phyloP scores from a whole-genome alignment of 805 yeast genomes.

The Ogataea pini region DNA sequence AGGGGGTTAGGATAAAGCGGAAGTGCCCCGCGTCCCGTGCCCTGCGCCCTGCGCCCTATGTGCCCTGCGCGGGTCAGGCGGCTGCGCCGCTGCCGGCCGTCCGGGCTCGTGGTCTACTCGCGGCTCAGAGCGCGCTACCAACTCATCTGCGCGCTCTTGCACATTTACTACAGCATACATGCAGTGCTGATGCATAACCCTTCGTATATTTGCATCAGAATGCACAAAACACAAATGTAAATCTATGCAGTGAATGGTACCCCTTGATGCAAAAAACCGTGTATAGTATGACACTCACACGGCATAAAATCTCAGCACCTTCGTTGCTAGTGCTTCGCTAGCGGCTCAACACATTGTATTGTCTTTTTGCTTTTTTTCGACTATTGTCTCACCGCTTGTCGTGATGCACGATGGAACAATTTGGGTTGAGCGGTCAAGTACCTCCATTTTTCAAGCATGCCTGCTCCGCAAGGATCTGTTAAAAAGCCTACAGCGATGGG shows the following conservation, averaged over 20 bases:
- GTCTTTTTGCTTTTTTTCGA: background rate
- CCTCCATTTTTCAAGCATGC: conserved; percentile 4
- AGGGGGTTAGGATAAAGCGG: too few species aligned
- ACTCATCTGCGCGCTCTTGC: background rate
- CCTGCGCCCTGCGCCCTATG: too few species aligned
- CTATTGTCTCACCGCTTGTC: background rate
- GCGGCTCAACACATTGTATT: background rate
- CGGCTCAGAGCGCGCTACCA: background rate
- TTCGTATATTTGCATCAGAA: background rate
- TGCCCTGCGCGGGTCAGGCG: too few species aligned
- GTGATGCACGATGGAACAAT: background rate
- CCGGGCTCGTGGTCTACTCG: too few species aligned
- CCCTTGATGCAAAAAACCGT: background rate
- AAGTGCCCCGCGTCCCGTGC: too few species aligned
- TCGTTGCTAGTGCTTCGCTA: conserved; percentile 4
- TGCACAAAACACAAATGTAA: background rate
- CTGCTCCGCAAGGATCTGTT: conserved; percentile 5
- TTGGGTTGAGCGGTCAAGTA: conserved; percentile 1
- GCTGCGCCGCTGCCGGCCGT: too few species aligned
- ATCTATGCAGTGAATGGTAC: background rate
- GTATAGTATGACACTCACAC: background rate
- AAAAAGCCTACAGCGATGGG: background rate
- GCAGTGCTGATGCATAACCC: background rate
- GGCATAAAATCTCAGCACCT: background rate
- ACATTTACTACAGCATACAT: background rate